Evolutionary conservation across 495 filamentous ascomycete genomes (phyloP), one percentile per base, ranked within the genome.

Genomic region (Penicillium maclennaniae): DNA sequence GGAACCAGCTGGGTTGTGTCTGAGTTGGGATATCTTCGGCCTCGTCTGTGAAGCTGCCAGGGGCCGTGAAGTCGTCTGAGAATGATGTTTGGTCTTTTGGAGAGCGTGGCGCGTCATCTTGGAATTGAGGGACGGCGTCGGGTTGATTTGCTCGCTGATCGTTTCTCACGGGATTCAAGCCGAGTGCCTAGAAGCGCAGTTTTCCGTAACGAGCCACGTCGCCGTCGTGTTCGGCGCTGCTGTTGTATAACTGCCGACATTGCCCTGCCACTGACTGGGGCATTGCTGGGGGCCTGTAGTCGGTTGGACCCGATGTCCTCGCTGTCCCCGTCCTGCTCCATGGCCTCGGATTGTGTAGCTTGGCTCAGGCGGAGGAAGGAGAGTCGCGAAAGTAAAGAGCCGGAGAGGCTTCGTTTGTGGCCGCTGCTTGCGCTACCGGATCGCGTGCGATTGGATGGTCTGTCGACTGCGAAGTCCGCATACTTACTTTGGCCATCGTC

Each of bases 161-260:
- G 83, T 63, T 83, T 83, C 47, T 75, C 71, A 26, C 70, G 70
- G 28, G 60, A 64, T 40, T 77, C 74, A 10, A 76, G 55, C 16
- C 87, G 81, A 42, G 87, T 82, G 6, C 87, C 88, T 7, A 92
- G 75, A 8, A 92, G 70, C 21, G 89, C 89, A 3, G 88, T 87
- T 58, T 92, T 93, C 39, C 89, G 76, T 49, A 92, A 69, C 6
- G 89, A 92, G 6, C 88, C 87, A 55, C 87, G 84, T 40, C 92
- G 84, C 51, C 85, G 83, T 21, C 91, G 80, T 8, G 85, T 87
- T 61, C 87, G 87, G 43, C 68, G 73, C 48, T 87, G 84, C 53
- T 87, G 83, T 54, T 86, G 81, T 14, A 80, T 66, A 14, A 73
- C 76, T 43, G 68, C 70, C 20, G 79, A 73, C 76, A 83, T 79